phyloP scores from a whole-genome alignment of 768 basidiomycete genomes.

The Tylopilus balloui region DNA sequence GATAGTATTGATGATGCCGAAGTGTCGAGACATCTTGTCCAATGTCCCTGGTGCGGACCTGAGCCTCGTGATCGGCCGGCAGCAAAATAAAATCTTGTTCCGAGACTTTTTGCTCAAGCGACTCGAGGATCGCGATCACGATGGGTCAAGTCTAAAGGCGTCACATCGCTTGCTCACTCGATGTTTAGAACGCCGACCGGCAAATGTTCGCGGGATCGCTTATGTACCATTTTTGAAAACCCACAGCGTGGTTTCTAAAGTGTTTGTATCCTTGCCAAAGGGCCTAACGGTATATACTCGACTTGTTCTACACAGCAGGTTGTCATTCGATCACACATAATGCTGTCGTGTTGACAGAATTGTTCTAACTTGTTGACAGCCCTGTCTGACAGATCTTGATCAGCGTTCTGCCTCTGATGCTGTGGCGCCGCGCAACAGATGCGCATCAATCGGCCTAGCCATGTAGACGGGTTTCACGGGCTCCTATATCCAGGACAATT shows the following conservation, averaged over 20 bases:
- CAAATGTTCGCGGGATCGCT: slow-evolving; percentile 33
- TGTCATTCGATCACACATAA: not conserved
- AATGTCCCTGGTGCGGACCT: not conserved
- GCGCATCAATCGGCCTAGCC: not conserved
- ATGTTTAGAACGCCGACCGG: slow-evolving; percentile 22
- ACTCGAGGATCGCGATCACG: slow-evolving; percentile 28
- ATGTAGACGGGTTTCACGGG: not conserved
- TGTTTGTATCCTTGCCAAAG: not conserved
- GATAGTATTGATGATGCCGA: not conserved
- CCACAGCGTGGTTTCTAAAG: not conserved
- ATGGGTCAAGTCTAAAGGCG: slow-evolving; percentile 20
- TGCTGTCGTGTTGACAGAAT: slow-evolving; percentile 2
- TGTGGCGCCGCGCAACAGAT: slow-evolving; percentile 13
- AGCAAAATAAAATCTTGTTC: slow-evolving; percentile 22
- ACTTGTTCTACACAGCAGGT: not conserved
- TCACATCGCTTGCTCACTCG: slow-evolving; percentile 27
- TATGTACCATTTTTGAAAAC: slow-evolving; percentile 6
- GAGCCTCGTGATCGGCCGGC: slow-evolving; percentile 22
- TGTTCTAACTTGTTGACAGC: not conserved
- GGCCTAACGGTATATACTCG: not conserved
- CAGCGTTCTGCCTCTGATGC: slow-evolving; percentile 7
- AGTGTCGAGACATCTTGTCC: not conserved
- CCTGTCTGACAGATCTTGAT: slow-evolving; percentile 7
- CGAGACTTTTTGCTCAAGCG: slow-evolving; percentile 23
- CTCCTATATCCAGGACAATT: not conserved